Base-by-base conservation (phyloP, 164 flowering plant genomes). In the Echeveria elegans region DNA sequence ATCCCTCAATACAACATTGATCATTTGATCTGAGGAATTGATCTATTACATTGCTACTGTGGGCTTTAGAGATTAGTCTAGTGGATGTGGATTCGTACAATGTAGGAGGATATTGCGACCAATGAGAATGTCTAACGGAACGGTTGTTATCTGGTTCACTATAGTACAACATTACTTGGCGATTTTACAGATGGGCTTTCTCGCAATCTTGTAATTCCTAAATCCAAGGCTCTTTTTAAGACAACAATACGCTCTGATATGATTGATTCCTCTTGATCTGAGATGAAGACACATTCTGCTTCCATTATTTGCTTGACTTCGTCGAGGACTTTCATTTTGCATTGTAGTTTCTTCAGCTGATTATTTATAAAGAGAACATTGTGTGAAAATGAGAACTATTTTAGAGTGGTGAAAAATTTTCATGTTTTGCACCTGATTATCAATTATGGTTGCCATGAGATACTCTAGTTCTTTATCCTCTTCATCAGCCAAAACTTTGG, bases 401-500 rank as follows among this genome's bases (percentile, higher is more conserved):
- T 30, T 5, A 5, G 40, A n/a, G 40, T 12, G 11, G 19, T 16
- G 14, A 26, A 10, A 32, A 12, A 23, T 23, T 40, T 67, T n/a
- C n/a, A 50, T 1, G 18, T 2, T 7, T 19, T 38, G 76, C 64
- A 94, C 97, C 97, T 95, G 97, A 28, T 85, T 72, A 64, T 88
- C 97, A 63, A 92, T 81, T 31, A 92, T 66, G n/a, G 73, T 75
- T 64, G 94, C 89, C 71, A 88, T 74, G 72, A 85, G 70, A 65
- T 75, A 72, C 75, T 86, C 97, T 61, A 95, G 84, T 71, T 88
- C 90, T 68, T 86, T 80, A 45, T 86, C 91, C 78, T 95, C 99
- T 70, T 88, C 88, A 71, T 87, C 90, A 63, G 94, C 97, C 77
- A 95, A 76, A 71, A 85, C 61, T 72, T 85, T 95, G 48, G 96